phyloP scores from a whole-genome alignment of 1,284 basidiomycete genomes.

The Malassezia nana region DNA sequence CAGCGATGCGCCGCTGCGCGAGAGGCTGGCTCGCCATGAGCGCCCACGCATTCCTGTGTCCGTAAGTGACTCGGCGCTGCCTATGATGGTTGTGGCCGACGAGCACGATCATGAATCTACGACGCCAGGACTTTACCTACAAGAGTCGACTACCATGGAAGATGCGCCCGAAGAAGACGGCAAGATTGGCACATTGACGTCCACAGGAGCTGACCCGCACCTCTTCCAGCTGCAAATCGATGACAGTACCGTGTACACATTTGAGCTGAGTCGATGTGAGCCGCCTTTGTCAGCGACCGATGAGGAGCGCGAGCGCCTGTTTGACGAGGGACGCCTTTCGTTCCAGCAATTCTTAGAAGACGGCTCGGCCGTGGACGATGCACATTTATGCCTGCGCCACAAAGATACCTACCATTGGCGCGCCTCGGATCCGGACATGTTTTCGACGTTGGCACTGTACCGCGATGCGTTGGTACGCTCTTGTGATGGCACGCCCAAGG shows the following conservation, averaged over 20 bases:
- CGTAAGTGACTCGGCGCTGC: slow-evolving; percentile 14
- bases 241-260: slow-evolving; percentile 48
- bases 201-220: slow-evolving; percentile 51
- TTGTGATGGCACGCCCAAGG: slow-evolving; percentile 38
- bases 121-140: background rate
- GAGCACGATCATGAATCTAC: background rate
- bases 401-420: slow-evolving; percentile 52
- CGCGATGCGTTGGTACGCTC: slow-evolving; percentile 38
- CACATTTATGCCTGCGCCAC: slow-evolving; percentile 52
- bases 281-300: slow-evolving; percentile 9
- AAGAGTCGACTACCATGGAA: background rate
- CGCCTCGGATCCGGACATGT: slow-evolving; percentile 52
- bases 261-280: slow-evolving; percentile 50
- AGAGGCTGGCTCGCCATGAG: background rate
- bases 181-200: slow-evolving; percentile 44
- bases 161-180: background rate
- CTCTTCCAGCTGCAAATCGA: slow-evolving; percentile 51
- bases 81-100: background rate
- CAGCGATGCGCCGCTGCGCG: slow-evolving; percentile 13
- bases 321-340: slow-evolving; percentile 51
- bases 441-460: slow-evolving; percentile 50
- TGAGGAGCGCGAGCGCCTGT: slow-evolving; percentile 36
- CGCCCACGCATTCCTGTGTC: slow-evolving; percentile 10
- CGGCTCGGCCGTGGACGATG: slow-evolving; percentile 51
- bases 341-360: slow-evolving; percentile 53